Percentiles rank a stretch among this genome's conserved stretches.
Conservation (phyloP, 2,329 filamentous ascomycete species). For the Bipolaris gigantea region DNA sequence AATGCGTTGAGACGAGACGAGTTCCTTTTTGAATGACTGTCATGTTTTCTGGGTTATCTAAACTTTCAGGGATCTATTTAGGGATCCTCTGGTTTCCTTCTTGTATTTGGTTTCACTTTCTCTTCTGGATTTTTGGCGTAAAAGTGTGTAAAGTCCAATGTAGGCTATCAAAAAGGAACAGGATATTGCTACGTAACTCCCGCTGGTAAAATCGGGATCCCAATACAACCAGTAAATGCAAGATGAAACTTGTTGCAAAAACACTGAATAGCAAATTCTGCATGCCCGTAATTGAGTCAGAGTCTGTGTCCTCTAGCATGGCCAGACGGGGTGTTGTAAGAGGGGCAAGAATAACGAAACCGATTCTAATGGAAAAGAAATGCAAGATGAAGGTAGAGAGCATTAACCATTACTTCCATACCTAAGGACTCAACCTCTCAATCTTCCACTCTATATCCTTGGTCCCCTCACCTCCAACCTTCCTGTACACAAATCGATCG, state of each 20-base stretch:
- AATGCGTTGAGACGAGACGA: not conserved
- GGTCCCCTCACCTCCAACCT: slow-evolving; percentile 48
- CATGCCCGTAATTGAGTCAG: slow-evolving; percentile 25
- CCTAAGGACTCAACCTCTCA: slow-evolving; percentile 73
- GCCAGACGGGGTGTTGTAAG: not conserved
- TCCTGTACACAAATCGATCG: slow-evolving; percentile 87
- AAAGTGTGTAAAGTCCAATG: not conserved
- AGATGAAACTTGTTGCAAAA: not conserved
- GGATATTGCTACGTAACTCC: not conserved
- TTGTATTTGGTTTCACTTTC: not conserved
- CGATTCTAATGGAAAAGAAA: not conserved
- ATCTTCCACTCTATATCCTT: slow-evolving; percentile 59
- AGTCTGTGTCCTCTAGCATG: not conserved
- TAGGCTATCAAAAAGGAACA: not conserved
- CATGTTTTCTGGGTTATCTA: not conserved
- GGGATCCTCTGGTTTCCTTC: not conserved
- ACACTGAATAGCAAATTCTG: slow-evolving; percentile 37
- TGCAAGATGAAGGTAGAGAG: not conserved
- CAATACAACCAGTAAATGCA: not conserved
- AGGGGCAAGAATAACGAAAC: too few relatives aligned
- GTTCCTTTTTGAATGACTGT: not conserved
- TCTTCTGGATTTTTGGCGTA: not conserved
- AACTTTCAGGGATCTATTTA: not conserved
- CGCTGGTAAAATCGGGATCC: not conserved
- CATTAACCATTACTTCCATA: not conserved